Evolutionary conservation across 2,329 filamentous ascomycete genomes (phyloP).

Genomic region (Sarocladium strictum): DNA sequence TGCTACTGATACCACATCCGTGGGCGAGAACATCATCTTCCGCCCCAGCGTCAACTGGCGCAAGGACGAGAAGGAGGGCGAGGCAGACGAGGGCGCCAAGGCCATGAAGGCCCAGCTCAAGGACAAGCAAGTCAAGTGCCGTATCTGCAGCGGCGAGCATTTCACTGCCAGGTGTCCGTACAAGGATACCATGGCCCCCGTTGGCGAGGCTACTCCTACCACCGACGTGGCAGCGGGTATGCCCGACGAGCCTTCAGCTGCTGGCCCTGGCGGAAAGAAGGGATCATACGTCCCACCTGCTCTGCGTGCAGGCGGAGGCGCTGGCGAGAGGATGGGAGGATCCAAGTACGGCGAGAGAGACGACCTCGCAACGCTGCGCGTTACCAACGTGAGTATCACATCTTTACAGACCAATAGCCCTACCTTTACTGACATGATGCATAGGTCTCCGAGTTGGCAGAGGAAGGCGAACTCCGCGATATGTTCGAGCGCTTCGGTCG

Average conservation of each 20-base stretch:
- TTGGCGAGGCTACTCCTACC: conserved; percentile 49
- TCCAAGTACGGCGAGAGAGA: conserved; percentile 92
- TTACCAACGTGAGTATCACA: conserved; percentile 77
- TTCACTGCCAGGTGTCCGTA: conserved; percentile 98
- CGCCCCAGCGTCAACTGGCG: conserved; percentile 90
- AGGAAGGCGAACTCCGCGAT: conserved; percentile 90
- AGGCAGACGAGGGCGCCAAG: conserved; percentile 66
- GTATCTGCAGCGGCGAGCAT: conserved; percentile 98
- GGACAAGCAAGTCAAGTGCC: conserved; percentile 99
- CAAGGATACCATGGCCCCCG: conserved; percentile 98
- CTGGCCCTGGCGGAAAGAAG: conserved; percentile 52
- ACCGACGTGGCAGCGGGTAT: conserved; percentile 51
- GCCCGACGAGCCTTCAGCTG: conserved; percentile 42
- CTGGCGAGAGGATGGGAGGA: conserved; percentile 71
- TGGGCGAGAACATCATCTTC: conserved; percentile 98
- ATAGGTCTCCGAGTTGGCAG: conserved; percentile 92
- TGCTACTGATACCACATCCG: conserved; percentile 80
- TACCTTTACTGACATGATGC: not conserved
- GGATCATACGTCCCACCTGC: conserved; percentile 92
- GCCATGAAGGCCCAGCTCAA: conserved; percentile 78
- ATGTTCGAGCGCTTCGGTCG: conserved; percentile 98
- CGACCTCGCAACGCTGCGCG: conserved; percentile 90
- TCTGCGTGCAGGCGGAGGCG: conserved; percentile 56
- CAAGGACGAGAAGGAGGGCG: conserved; percentile 77
- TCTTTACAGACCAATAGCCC: not conserved